Evolutionary conservation across 257 asterid genomes (phyloP).

Genomic region (Forsythia viridissima): DNA sequence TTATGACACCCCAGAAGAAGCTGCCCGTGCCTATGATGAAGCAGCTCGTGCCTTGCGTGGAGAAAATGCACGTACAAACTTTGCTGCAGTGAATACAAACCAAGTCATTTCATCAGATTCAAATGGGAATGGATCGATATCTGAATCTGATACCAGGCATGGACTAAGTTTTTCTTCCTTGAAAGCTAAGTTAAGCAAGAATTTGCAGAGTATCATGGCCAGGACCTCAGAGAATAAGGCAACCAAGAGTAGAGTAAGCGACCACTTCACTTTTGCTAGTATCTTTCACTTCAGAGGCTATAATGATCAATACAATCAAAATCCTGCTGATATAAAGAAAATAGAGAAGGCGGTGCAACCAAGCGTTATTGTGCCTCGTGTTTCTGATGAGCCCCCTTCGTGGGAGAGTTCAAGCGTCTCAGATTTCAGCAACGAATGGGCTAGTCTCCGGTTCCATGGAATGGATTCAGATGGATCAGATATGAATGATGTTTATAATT

Average conservation of each 20-base stretch:
- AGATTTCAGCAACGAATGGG: slow-evolving; percentile 62
- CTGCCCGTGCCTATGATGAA: slow-evolving; percentile 85
- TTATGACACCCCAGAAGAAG: slow-evolving; percentile 87
- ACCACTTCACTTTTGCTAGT: slow-evolving; percentile 85
- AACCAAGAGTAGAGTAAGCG: slow-evolving; percentile 71
- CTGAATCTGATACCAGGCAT: slow-evolving; percentile 36
- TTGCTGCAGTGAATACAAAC: slow-evolving; percentile 28
- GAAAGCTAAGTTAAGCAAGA: slow-evolving; percentile 79
- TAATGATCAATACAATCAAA: slow-evolving; percentile 40
- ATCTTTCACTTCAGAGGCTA: slow-evolving; percentile 65
- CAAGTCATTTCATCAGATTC: slow-evolving; percentile 15
- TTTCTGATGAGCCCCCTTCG: slow-evolving; percentile 34
- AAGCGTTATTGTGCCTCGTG: slow-evolving; percentile 71
- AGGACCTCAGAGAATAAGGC: slow-evolving; percentile 64
- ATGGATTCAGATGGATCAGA: slow-evolving; percentile 68
- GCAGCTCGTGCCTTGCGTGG: slow-evolving; percentile 90
- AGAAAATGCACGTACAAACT: slow-evolving; percentile 81
- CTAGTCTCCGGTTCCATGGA: slow-evolving; percentile 39
- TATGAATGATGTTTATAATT: slow-evolving; percentile 31
- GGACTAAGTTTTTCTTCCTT: slow-evolving; percentile 76
- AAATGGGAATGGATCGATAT: slow-evolving; percentile 3
- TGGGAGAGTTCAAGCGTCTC: slow-evolving; percentile 59
- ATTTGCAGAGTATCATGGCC: slow-evolving; percentile 74
- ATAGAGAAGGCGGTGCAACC: slow-evolving; percentile 78
- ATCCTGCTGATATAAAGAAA: slow-evolving; percentile 44